Evolutionary conservation across 1,284 basidiomycete species (phyloP), one percentile per base, ranked within the genome.

Genomic region (Taiwanofungus camphoratus): DNA sequence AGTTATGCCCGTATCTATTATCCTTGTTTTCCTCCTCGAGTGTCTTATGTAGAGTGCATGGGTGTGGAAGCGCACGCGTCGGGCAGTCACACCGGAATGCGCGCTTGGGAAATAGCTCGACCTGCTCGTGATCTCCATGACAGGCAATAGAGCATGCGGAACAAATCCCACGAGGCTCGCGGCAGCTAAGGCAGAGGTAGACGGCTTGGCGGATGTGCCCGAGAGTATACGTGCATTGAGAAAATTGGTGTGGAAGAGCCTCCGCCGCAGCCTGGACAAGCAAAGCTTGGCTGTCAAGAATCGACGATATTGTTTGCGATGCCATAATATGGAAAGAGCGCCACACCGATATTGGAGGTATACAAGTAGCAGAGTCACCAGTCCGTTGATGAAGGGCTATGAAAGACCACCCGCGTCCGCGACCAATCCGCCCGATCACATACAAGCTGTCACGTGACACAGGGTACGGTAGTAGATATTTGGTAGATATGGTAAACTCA

Each of bases 41-140:
- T 11, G 46, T 59, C 43, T 58, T 66, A 60, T 85, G 80, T 26
- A 90, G 63, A 11, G 76, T 73, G 58, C 87, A 90, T 2, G 67
- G 46, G 48, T 82, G 79, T 1, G 69, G 51, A 19, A 87, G 63
- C 5, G 73, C 66, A 9, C 61, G 52, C 7, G 87, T 90, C 2
- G 87, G 85, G 60, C 87, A 90, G 62, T 90, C 87, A 56, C 87
- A 90, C 21, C 79, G 77, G 58, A 90, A 89, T 46, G 71, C 65
- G 45, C 87, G 76, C 58, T 90, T 90, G 2, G 86, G 85, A 62
- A 90, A 90, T 65, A 90, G 70, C 60, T 90, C 87, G 39, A 89
- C 62, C 59, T 90, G 87, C 55, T 88, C 82, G 62, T 87, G 83
- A 58, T 87, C 71, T 13, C 82, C 82, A 58, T 90, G 87, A 55